Base-by-base conservation (phyloP, 2,329 filamentous ascomycete species). In the Fusarium duplospermum region DNA sequence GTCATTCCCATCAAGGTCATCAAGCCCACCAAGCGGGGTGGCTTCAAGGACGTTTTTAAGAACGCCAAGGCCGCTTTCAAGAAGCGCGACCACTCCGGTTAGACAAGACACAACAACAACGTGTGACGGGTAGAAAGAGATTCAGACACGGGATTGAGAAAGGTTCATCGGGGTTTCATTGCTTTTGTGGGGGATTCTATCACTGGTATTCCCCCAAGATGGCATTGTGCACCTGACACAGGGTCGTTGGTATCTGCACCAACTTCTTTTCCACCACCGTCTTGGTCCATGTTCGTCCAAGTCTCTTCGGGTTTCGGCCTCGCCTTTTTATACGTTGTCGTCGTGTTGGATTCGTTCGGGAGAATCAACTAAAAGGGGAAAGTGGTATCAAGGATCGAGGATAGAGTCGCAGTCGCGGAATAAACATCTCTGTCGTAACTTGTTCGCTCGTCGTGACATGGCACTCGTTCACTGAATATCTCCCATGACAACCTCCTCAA, bases 401-500 rank as follows among this genome's bases (percentile, higher is more conserved):
- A 31, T 14, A 36, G 50, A 58, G 54, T 35, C 35, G 47, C 22
- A 9, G 7, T 64, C 18, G 50, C n/a, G 36, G 14, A 64, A 40
- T 20, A 18, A 31, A 54, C 27, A 22, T 42, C 62, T 50, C 33
- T 36, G 52, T 45, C 35, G 31, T 24, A 27, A 11, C 58, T 62
- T 47, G 59, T 35, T 45, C 31, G 42, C 61, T 60, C 18, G 56
- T 57, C 40, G 20, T 50, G 36, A 13, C 16, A 61, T 22, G 20
- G 33, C 14, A 52, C 18, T 18, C 11, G 29, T 36, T 76, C 47
- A 80, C 68, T 80, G 67, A 13, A 80, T 79, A 52, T 77, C 76
- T 20, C 74, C 76, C 77, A 79, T 79, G 22, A 69, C 77, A 38
- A 77, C 79, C 75, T 81, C 79, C 62, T 79, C 61, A 5, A 59